Evolutionary conservation across 768 basidiomycete species (phyloP), one percentile per base, ranked within the genome.

Genomic region (Kwoniella shandongensis): DNA sequence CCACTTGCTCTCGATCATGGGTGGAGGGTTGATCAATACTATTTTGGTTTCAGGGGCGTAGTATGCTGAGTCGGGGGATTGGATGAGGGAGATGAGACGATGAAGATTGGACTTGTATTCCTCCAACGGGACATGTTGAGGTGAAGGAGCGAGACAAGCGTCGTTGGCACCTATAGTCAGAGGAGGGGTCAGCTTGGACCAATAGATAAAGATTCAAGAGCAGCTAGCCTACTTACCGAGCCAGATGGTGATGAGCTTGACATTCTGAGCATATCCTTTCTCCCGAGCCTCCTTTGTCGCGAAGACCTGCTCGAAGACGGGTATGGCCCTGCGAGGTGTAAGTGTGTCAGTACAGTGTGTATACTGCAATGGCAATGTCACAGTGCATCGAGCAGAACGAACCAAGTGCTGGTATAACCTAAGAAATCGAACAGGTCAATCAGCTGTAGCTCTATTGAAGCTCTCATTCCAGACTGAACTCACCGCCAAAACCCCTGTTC

Each of bases 21-120:
- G 92, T 3, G 91, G 89, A 12, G 92, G 88, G 13, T 88, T 88
- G 56, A 93, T 83, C 54, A 97, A 80, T 50, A 96, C 78, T 65
- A 94, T 81, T 51, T 82, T 81, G 44, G 91, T 93, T 17, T 80
- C 67, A 1, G 88, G 86, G 10, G 87, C 86, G 77, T 88, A 83
- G 68, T 82, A 81, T 20, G 79, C 71, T 4, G 89, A 90, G 15
- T 79, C 74, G 0, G 87, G 82, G 2, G 83, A 82, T 46, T 79
- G 83, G 44, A 91, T 80, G 71, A 85, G 79, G 35, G 80, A 67
- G 56, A 93, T 78, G 67, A 93, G 83, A 26, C 79, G 74, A 45
- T 74, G 74, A 41, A 94, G 78, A 70, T 92, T 92, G 47, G 77
- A 73, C 30, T 78, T 81, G 80, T 84, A 94, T 45, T 79, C 79